Conservation (phyloP, 441 rosid genomes). For the Pelargonium myrrhifolium region DNA sequence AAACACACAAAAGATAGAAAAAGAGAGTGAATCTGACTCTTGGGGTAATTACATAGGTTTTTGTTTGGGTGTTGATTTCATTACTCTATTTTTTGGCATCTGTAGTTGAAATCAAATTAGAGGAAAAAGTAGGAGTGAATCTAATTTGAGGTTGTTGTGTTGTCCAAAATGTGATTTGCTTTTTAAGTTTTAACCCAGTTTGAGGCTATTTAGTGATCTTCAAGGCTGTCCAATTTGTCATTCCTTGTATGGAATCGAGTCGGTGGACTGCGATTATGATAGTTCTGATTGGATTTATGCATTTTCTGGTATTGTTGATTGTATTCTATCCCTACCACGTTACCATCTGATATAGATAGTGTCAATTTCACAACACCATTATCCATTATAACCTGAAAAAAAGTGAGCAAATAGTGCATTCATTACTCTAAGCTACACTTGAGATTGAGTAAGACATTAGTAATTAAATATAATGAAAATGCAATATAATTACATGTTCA, state of each 20-base stretch:
- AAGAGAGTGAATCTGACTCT: slow-evolving; percentile 15
- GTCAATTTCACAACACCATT: slow-evolving; percentile 52
- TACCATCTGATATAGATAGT: slow-evolving; percentile 48
- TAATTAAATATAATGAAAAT: not conserved
- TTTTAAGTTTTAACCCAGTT: no score
- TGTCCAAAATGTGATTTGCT: not conserved
- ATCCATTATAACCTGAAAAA: slow-evolving; percentile 49
- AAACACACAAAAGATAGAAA: not conserved
- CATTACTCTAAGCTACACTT: not conserved
- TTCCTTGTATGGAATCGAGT: no score
- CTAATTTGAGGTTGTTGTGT: not conserved
- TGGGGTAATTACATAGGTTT: no score
- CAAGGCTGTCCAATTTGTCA: no score
- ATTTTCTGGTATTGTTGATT: slow-evolving; percentile 9
- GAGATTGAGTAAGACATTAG: not conserved
- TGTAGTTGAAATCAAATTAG: no score
- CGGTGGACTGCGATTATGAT: no score
- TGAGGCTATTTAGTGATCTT: no score
- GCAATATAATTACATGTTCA: not conserved
- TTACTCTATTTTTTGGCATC: not conserved
- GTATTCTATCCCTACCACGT: slow-evolving; percentile 52
- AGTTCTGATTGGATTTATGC: no score
- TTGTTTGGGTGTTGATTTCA: not conserved
- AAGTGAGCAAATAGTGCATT: no score
- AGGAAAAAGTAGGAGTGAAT: no score